Evolutionary conservation across 139 green algal genomes (phyloP).

Genomic region (Micractinium sp.): DNA sequence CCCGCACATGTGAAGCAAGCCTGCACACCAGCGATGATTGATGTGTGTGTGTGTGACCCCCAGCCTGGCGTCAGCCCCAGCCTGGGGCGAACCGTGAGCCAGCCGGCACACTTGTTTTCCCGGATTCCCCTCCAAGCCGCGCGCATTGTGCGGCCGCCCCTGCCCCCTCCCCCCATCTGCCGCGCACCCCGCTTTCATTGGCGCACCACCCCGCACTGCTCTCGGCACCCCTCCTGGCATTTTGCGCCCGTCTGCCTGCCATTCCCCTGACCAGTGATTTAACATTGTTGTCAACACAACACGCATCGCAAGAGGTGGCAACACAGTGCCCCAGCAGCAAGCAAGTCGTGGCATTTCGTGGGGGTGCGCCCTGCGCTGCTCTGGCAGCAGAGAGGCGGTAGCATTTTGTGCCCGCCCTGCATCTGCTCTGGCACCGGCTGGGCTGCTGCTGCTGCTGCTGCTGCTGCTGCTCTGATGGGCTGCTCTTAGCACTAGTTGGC

Average conservation of each 20-base stretch:
- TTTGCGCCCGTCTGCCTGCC: not conserved
- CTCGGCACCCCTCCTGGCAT: not conserved
- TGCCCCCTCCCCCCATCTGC: not conserved
- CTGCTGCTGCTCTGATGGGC: not conserved
- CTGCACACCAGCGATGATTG: too few species aligned
- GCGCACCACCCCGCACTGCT: not conserved
- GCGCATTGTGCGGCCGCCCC: not conserved
- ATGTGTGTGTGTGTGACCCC: not conserved
- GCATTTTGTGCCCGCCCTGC: not conserved
- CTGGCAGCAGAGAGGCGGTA: too few species aligned
- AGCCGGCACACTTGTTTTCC: not conserved
- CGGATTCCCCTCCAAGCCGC: too few species aligned
- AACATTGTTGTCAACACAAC: not conserved
- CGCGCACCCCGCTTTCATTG: not conserved
- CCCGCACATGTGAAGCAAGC: not conserved
- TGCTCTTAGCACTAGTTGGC: too few species aligned
- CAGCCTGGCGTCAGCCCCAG: not conserved
- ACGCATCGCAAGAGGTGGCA: not conserved
- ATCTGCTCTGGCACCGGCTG: too few species aligned
- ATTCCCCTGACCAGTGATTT: not conserved
- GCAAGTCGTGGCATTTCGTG: too few species aligned
- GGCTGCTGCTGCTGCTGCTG: not conserved
- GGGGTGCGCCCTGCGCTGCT: too few species aligned
- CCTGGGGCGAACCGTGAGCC: too few species aligned
- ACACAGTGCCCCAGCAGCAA: too few species aligned